A percentile compares a stretch with the other conserved stretches of the same genome.
phyloP scores from a whole-genome alignment of 805 yeast species.

The Candida chilensis region DNA sequence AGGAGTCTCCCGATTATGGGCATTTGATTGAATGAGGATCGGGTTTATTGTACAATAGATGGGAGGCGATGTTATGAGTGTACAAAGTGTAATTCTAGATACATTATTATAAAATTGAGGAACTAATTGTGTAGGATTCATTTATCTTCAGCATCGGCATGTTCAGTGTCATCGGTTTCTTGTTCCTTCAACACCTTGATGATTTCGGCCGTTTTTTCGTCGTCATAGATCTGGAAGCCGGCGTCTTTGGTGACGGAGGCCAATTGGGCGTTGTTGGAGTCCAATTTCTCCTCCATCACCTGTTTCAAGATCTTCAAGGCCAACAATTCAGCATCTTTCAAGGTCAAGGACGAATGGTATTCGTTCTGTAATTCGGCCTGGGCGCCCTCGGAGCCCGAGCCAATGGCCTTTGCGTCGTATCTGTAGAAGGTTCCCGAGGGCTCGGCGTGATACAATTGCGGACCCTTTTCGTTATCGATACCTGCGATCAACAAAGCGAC shows the following conservation, averaged over 20 bases:
- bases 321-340: slow-evolving; percentile 87
- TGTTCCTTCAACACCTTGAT: slow-evolving; percentile 72
- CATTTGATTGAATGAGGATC: slow-evolving; percentile 53
- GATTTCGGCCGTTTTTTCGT: slow-evolving; percentile 73
- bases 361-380: slow-evolving; percentile 96
- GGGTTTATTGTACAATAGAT: not conserved
- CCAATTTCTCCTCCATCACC: slow-evolving; percentile 98
- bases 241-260: slow-evolving; percentile 82
- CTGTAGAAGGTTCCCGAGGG: slow-evolving; percentile 97
- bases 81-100: too few relatives aligned
- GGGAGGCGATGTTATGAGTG: not conserved
- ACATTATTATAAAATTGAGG: too few relatives aligned
- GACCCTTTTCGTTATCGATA: slow-evolving; percentile 84
- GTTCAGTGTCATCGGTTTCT: slow-evolving; percentile 44
- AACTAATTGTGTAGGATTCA: too few relatives aligned
- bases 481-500: slow-evolving; percentile 97
- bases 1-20: slow-evolving; percentile 88
- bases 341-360: slow-evolving; percentile 85
- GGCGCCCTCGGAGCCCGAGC: slow-evolving; percentile 98
- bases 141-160: too few relatives aligned
- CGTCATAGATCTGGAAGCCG: slow-evolving; percentile 81
- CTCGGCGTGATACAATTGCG: slow-evolving; percentile 96
- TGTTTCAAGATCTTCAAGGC: slow-evolving; percentile 87
- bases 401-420: slow-evolving; percentile 98
- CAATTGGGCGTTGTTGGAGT: slow-evolving; percentile 89